A percentile compares a stretch with the other conserved stretches of the same genome.
Conservation (phyloP, 371 early-diverging fungal genomes). For the Catenaria anguillulae region DNA sequence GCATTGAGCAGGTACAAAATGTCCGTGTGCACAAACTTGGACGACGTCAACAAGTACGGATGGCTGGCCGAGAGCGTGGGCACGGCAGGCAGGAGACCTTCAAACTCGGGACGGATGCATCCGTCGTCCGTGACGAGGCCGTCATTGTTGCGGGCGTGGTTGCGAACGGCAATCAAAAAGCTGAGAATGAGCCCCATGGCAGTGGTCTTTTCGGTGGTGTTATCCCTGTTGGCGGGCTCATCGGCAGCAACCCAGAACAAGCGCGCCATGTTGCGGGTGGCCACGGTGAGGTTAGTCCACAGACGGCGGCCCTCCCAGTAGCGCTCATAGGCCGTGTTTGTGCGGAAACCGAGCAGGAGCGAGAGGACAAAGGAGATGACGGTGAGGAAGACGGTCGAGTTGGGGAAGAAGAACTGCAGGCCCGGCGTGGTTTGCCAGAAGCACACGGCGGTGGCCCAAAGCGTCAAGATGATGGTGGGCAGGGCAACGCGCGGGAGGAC, state of each 20-base stretch:
- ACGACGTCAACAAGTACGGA: background rate
- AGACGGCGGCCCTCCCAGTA: conserved; percentile 56
- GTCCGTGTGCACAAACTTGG: background rate
- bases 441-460: background rate
- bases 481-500: conserved; percentile 15
- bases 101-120: background rate
- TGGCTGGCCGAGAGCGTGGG: background rate
- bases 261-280: conserved; percentile 42
- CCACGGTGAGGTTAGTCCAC: conserved; percentile 28
- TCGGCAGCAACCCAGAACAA: conserved; percentile 44
- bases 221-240: conserved; percentile 24
- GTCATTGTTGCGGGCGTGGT: background rate
- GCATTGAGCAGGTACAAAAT: background rate
- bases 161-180: conserved; percentile 21
- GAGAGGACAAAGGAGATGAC: conserved; percentile 47
- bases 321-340: conserved; percentile 60
- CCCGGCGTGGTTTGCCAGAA: conserved; percentile 4
- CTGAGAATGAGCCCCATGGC: conserved; percentile 58
- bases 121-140: background rate
- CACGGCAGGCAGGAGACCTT: background rate
- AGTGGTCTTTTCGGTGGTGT: conserved; percentile 43
- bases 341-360: conserved; percentile 55
- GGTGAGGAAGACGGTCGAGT: conserved; percentile 16
- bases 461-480: conserved; percentile 8
- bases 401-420: conserved; percentile 8